These are phyloP conservation scores for Claviceps sp. DNA, from an alignment of 2,329 filamentous ascomycete genomes.

Conservation along the genomic window DNA sequence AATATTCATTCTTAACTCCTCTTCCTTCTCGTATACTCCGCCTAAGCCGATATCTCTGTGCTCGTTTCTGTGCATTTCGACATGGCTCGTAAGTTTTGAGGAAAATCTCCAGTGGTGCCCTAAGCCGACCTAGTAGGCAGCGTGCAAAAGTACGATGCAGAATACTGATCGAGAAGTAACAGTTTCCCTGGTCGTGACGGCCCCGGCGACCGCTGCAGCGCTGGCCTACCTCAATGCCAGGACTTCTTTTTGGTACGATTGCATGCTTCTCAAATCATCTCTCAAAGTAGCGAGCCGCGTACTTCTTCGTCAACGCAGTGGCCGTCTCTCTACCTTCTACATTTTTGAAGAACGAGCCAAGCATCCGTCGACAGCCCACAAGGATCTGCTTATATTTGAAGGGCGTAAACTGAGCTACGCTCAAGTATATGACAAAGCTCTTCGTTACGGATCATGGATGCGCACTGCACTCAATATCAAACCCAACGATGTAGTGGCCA, in stretches of 20 bases:
- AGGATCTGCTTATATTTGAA: conserved; percentile 52
- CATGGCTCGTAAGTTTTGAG: background rate
- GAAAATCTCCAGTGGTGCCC: background rate
- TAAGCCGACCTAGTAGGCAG: background rate
- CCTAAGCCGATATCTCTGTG: too few species aligned
- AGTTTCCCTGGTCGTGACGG: conserved; percentile 41
- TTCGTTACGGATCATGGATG: conserved; percentile 67
- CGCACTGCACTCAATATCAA: conserved; percentile 49
- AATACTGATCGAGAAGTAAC: conserved; percentile 20
- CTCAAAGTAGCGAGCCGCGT: conserved; percentile 30
- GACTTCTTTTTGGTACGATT: conserved; percentile 53
- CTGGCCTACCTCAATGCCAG: conserved; percentile 71
- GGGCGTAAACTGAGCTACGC: conserved; percentile 59
- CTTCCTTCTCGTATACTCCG: background rate
- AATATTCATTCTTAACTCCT: background rate
- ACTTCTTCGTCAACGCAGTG: conserved; percentile 36
- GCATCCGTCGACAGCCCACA: conserved; percentile 34
- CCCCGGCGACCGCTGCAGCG: conserved; percentile 49
- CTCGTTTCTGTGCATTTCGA: background rate
- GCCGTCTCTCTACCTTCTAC: conserved; percentile 63
- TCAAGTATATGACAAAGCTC: conserved; percentile 55
- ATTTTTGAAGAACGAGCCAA: conserved; percentile 53
- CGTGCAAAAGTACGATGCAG: background rate
- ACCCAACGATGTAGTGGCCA: conserved; percentile 62
- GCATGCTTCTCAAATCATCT: conserved; percentile 41